Evolutionary conservation across 139 green algal genomes (phyloP), one percentile per base, ranked within the genome.

Genomic region (Haematococcus lacustris): DNA sequence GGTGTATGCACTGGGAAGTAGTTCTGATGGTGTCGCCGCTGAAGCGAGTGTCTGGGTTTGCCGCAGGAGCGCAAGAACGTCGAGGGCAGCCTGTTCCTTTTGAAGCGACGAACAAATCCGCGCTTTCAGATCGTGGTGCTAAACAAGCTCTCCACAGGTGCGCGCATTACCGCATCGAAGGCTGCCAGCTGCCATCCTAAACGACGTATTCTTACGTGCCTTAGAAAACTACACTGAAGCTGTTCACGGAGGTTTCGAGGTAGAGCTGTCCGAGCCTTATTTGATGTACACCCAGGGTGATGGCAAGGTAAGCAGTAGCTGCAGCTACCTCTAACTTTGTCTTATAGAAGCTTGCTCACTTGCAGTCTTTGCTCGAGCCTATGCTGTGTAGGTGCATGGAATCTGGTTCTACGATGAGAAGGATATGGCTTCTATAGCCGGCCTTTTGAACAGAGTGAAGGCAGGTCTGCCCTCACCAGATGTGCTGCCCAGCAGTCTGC

Each of bases 391-490:
- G 85, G 90, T 97, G 33, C 85, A 91, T 32, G 92, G 92, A 34
- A 89, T 97, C 37, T 97, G 92, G 92, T 97, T 97, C 64, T 96
- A 96, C 68, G 87, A 94, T 2, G 71, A 86, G n/a, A 68, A 66
- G 0, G 92, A 97, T 59, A 87, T 91, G 60, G 63, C 91, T 3
- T 76, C 83, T 7, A 75, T 96, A 7, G 74, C 67, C 3, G 70
- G 62, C 1, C 81, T 96, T 34, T 76, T 97, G 35, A 75, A 80
- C 32, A 75, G 78, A 17, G 86, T 96, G 25, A 72, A 87, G 60
- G 51, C 68, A 2, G 61, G 61, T 0, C 68, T 80, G 35, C 74
- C 74, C 43, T 76, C 71, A 50, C 38, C 59, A 6, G 60, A 73
- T 35, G 2, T 72, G 4, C 57, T 64, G 28, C 74, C 68, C 34